Evolutionary conservation across 2,329 filamentous ascomycete genomes (phyloP), one percentile per base, ranked within the genome.

Genomic region (Penicillium olsonii): DNA sequence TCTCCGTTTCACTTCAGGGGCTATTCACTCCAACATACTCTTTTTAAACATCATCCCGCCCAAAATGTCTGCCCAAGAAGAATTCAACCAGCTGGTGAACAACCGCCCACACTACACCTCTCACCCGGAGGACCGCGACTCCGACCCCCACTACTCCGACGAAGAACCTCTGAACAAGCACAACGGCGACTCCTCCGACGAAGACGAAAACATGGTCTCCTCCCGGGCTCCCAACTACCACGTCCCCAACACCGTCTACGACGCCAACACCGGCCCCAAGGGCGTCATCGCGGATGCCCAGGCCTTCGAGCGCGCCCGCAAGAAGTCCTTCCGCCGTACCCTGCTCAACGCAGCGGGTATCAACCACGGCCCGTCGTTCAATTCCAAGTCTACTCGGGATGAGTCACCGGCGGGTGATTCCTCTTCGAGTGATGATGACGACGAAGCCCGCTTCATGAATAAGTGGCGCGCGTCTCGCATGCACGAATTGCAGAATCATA

Each of bases 401-500:
- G 65, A 59, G 42, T 55, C 55, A 45, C 62, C 48, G 4, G 53
- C 55, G 2, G 45, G 57, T 5, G 56, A 61, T 17, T 52, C 53
- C 29, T 42, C 17, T 15, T n/a, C n/a, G n/a, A 80, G 80, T 40
- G 80, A 84, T 39, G 78, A 84, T 37, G 79, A 83, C 38, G 87
- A 88, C 54, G 91, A 96, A 59, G 89, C 92, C 59, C 74, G 78
- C 18, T 96, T 97, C 69, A 80, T 97, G 72, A 79, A 84, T 56
- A 82, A 87, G 63, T 99, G 94, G 94, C 84, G 94, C 40, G 85
- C 92, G 71, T 84, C 83, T 45, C 80, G 94, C 50, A 77, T 92
- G 66, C 80, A 83, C 53, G 90, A 97, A 75, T 78, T 97, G 82
- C 90, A 78, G 75, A 76, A 60, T 59, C 78, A 84, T 41, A 80